Percentiles rank a stretch among this genome's conserved stretches.
Evolutionary conservation across 169 alveolate species (phyloP).

Genomic region (Cryptosporidium ryanae): DNA sequence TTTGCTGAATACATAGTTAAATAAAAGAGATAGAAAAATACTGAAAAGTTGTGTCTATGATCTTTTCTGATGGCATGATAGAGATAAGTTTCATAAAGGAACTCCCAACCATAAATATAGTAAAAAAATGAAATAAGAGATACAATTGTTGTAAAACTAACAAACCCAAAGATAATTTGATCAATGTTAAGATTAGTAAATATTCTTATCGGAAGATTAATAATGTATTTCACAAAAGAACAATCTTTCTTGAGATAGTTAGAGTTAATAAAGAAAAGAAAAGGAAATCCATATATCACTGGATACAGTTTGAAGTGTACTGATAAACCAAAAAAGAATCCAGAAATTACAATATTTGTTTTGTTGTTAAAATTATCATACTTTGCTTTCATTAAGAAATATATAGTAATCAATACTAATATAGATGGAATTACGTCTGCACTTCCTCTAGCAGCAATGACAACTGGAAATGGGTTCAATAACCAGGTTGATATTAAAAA

Average conservation of each 20-base stretch:
- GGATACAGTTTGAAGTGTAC: conserved; percentile 97
- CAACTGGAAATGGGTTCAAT: conserved; percentile 91
- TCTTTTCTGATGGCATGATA: conserved; percentile 96
- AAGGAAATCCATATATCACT: conserved; percentile 93
- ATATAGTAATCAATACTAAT: conserved; percentile 81
- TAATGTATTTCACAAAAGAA: conserved; percentile 66
- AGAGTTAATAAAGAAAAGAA: conserved; percentile 79
- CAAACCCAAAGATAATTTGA: conserved; percentile 81
- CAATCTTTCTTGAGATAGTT: conserved; percentile 76
- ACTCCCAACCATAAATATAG: conserved; percentile 90
- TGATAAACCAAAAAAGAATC: conserved; percentile 91
- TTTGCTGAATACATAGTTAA: conserved; percentile 80
- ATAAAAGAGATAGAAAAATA: conserved; percentile 94
- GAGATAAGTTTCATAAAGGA: conserved; percentile 93
- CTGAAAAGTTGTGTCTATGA: conserved; percentile 97
- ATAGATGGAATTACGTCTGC: conserved; percentile 86
- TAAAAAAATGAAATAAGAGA: conserved; percentile 82
- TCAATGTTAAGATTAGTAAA: conserved; percentile 76
- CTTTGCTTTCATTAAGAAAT: conserved; percentile 80
- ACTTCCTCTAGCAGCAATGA: conserved; percentile 95
- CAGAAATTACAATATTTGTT: conserved; percentile 80
- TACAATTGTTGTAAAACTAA: conserved; percentile 83
- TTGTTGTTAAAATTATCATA: conserved; percentile 75
- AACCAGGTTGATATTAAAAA: conserved; percentile 87
- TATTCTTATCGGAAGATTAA: conserved; percentile 44